Evolutionary conservation across 371 early-diverging fungal genomes (phyloP).

Genomic region (Mucor indicus): DNA sequence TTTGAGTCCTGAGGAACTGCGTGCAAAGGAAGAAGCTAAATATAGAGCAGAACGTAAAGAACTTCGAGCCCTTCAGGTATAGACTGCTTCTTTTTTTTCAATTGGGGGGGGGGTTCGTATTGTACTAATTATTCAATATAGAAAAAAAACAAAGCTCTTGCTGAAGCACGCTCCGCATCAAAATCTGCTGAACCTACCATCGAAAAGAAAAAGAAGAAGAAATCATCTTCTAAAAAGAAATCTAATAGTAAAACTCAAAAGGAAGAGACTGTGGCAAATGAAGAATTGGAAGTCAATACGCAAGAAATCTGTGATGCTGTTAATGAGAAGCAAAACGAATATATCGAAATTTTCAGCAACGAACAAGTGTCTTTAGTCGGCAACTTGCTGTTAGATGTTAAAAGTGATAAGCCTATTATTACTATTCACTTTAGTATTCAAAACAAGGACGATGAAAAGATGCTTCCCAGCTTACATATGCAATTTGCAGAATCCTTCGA

Average conservation of each 20-base stretch:
- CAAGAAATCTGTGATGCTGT: slow-evolving; percentile 15
- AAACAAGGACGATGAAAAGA: slow-evolving; percentile 19
- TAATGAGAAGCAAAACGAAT: slow-evolving; percentile 12
- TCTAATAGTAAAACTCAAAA: slow-evolving; percentile 7
- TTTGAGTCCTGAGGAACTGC: slow-evolving; percentile 60
- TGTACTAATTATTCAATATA: slow-evolving; percentile 13
- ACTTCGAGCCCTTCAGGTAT: slow-evolving; percentile 32
- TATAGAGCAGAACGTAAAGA: slow-evolving; percentile 41
- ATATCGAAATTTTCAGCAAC: slow-evolving; percentile 13
- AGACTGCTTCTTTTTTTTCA: too few species aligned
- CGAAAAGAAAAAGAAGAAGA: slow-evolving; percentile 27
- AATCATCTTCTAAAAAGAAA: slow-evolving; percentile 9
- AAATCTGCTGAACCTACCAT: not conserved
- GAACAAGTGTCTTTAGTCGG: slow-evolving; percentile 32
- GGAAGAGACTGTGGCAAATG: slow-evolving; percentile 12
- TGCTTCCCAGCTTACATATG: slow-evolving; percentile 30
- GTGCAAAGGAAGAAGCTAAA: slow-evolving; percentile 53
- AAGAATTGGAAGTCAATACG: slow-evolving; percentile 8
- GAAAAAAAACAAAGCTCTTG: slow-evolving; percentile 29
- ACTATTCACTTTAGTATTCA: slow-evolving; percentile 14
- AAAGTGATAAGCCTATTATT: slow-evolving; percentile 2
- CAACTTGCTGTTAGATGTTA: slow-evolving; percentile 3
- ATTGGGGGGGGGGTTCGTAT: too few species aligned
- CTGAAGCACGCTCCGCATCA: slow-evolving; percentile 1
- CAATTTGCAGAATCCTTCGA: slow-evolving; percentile 38